phyloP scores from a whole-genome alignment of 352 stramenopile species.

The Thalassiosira allenii region DNA sequence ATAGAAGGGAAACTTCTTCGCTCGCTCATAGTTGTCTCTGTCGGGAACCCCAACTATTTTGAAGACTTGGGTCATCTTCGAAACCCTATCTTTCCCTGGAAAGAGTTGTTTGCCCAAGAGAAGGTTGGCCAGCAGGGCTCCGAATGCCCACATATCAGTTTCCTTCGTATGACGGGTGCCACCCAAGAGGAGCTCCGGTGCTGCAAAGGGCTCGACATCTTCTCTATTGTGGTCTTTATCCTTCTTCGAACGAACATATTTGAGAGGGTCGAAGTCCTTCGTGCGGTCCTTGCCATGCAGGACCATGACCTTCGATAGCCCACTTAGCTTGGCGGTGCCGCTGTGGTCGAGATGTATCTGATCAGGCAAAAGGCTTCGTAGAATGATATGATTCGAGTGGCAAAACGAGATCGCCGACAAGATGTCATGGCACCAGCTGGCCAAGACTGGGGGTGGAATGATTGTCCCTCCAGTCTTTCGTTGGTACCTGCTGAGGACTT shows the following conservation, averaged over 20 bases:
- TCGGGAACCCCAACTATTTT: slow-evolving; percentile 82
- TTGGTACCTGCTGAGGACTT: slow-evolving; percentile 73
- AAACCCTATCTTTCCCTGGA: slow-evolving; percentile 75
- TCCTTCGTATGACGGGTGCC: slow-evolving; percentile 78
- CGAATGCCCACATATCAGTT: slow-evolving; percentile 84
- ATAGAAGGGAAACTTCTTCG: slow-evolving; percentile 83
- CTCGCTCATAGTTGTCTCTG: slow-evolving; percentile 71
- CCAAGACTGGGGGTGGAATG: slow-evolving; percentile 70
- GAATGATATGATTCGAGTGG: slow-evolving; percentile 81
- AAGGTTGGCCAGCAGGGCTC: slow-evolving; percentile 77
- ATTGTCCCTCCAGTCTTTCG: slow-evolving; percentile 49
- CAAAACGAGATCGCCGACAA: slow-evolving; percentile 81
- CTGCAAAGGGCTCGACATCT: slow-evolving; percentile 74
- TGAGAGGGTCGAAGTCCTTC: slow-evolving; percentile 63
- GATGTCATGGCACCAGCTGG: slow-evolving; percentile 82
- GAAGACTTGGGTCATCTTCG: slow-evolving; percentile 77
- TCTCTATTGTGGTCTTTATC: slow-evolving; percentile 65
- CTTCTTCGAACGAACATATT: slow-evolving; percentile 62
- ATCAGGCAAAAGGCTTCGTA: slow-evolving; percentile 77
- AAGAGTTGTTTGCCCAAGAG: slow-evolving; percentile 82
- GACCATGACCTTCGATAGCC: slow-evolving; percentile 77
- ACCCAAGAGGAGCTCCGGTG: slow-evolving; percentile 82
- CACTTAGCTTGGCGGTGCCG: slow-evolving; percentile 77
- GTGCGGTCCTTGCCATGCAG: slow-evolving; percentile 63
- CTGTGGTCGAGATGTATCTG: slow-evolving; percentile 83